phyloP scores from a whole-genome alignment of 257 asterid species.

The Solanum clarkiae region DNA sequence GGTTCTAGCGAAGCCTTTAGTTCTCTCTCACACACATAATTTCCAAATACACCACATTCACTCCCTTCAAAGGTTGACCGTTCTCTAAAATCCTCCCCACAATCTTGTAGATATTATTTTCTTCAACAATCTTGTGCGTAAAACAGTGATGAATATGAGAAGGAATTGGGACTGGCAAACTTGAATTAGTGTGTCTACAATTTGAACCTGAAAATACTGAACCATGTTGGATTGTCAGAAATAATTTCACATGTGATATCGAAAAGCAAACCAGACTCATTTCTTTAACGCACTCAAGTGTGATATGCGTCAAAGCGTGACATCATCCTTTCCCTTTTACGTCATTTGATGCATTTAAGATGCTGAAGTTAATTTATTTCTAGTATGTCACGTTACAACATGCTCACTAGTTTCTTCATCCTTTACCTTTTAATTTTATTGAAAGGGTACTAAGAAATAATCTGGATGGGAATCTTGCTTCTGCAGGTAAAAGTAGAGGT shows the following conservation, averaged over 20 bases:
- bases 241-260: not conserved
- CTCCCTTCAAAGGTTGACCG: not conserved
- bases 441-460: slow-evolving; percentile 8
- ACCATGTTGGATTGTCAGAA: not conserved
- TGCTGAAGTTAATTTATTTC: not conserved
- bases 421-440: slow-evolving; percentile 5
- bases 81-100: not conserved
- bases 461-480: slow-evolving; percentile 13
- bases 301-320: not conserved
- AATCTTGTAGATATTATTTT: not conserved
- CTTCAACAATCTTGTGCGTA: not conserved
- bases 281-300: not conserved
- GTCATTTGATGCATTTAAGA: not conserved
- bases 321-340: not conserved
- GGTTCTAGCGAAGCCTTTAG: not conserved
- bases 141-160: not conserved
- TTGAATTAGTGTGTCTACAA: not conserved
- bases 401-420: not conserved
- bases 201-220: not conserved
- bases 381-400: not conserved
- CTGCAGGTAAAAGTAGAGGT: slow-evolving; percentile 19
- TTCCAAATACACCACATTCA: not conserved
- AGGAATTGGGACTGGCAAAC: not conserved
- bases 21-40: not conserved
- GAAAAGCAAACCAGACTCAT: not conserved